Base-by-base conservation (phyloP, 177 flowering plant species). In the Vitis hybrid region DNA sequence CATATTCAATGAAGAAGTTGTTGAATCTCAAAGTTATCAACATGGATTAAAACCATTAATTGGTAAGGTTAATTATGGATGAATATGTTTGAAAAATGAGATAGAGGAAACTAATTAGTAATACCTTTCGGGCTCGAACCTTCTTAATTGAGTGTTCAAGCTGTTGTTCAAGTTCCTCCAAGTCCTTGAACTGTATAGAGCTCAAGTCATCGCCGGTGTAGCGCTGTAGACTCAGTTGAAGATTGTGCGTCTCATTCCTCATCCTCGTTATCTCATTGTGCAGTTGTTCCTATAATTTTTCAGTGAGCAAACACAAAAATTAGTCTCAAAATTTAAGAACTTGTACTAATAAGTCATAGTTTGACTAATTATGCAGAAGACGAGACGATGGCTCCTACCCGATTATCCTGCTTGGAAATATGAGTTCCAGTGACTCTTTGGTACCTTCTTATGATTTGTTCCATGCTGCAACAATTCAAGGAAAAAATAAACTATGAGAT, bases 51-150 rank as follows among this genome's bases (percentile, higher is more conserved):
- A 51, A 21, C 6, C 56, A 56, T 56, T 34, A 52, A 6, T 32
- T n/a, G 17, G 8, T 13, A 5, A 51, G 9, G 49, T 50, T 6
- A 17, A 9, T 49, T 51, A 26, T 6, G 12, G 1, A 23, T 2
- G 26, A 26, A 26, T 26, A 26, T 26, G 30, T 26, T 0, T 26
- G 30, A 26, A 26, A 26, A 26, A 26, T 26, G 30, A 26, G 30
- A 26, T 26, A 26, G 30, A 26, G 0, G 30, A 26, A 11, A 23
- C 19, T 11, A 12, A 49, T 51, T 5, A 14, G 7, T 50, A 0
- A 19, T 72, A 87, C 93, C 90, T 89, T 89, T 58, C 87, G 72
- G 4, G 82, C 71, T 64, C 91, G 83, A 68, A 89, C 82, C 58
- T 80, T 80, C 71, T 74, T 60, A 45, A 83, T 67, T 0, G 93